Percentiles rank a stretch among this genome's conserved stretches.
Evolutionary conservation across 164 flowering plant genomes (phyloP).

Genomic region (Dillenia suffruticosa): DNA sequence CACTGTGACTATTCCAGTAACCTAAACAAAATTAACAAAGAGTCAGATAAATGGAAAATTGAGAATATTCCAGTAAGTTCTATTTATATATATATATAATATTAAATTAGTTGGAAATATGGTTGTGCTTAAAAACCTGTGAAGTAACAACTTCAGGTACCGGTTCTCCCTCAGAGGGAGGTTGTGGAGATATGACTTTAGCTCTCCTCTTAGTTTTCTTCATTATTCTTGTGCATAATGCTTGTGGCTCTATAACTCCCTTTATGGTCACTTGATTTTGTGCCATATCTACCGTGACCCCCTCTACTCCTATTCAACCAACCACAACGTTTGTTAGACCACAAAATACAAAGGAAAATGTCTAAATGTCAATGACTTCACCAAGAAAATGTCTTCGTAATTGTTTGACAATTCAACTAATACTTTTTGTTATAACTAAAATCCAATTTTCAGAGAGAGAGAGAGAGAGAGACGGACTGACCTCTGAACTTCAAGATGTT

Average conservation of each 20-base stretch:
- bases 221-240: conserved; percentile 61
- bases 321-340: background rate
- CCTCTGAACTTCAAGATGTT: conserved; percentile 69
- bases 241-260: conserved; percentile 87
- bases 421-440: too few species aligned
- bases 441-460: background rate
- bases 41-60: background rate
- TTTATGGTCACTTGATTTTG: conserved; percentile 76
- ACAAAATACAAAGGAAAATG: too few species aligned
- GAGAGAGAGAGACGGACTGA: conserved; percentile 12
- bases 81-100: background rate
- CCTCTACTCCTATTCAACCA: conserved; percentile 59
- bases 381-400: too few species aligned
- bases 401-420: too few species aligned
- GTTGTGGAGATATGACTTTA: conserved; percentile 74
- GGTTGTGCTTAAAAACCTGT: conserved; percentile 41
- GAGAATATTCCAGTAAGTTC: background rate
- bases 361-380: too few species aligned
- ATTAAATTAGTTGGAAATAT: background rate
- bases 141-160: conserved; percentile 66
- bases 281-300: conserved; percentile 57
- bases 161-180: conserved; percentile 64
- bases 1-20: conserved; percentile 53
- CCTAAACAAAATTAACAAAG: conserved; percentile 31
- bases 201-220: conserved; percentile 81